A percentile compares a stretch with the other conserved stretches of the same genome.
These are phyloP conservation scores for Strigomonas galati DNA, from an alignment of 208 protist genomes.

Conservation along the genomic window DNA sequence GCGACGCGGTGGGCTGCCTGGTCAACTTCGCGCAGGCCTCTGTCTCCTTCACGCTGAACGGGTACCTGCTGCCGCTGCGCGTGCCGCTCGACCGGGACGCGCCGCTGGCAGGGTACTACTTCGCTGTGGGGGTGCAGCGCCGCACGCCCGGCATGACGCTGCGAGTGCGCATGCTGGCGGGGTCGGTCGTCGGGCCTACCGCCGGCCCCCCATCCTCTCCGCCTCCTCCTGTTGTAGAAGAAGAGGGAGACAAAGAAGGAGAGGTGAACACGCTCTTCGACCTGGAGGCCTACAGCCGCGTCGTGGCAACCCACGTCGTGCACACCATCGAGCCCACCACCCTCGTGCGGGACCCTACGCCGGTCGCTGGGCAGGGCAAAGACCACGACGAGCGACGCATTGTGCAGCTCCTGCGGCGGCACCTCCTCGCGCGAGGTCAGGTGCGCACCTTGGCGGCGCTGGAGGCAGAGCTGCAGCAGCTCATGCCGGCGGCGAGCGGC, in stretches of 20 bases:
- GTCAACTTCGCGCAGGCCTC: constrained; percentile 59
- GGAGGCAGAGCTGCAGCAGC: constrained; percentile 33
- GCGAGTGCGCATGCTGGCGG: constrained; percentile 42
- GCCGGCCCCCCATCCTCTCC: neutral
- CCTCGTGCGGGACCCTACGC: neutral
- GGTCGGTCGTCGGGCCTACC: constrained; percentile 3
- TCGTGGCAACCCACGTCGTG: neutral
- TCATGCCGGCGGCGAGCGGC: constrained; percentile 10
- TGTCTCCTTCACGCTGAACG: constrained; percentile 71
- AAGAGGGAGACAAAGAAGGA: too few species aligned
- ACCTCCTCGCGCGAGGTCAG: constrained; percentile 52
- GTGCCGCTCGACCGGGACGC: constrained; percentile 16
- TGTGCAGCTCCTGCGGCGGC: constrained; percentile 33
- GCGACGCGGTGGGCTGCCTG: constrained; percentile 64
- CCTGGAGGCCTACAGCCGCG: constrained; percentile 9
- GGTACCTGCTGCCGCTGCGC: constrained; percentile 26
- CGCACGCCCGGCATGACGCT: constrained; percentile 23
- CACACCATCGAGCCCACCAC: neutral
- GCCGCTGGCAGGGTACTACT: constrained; percentile 31
- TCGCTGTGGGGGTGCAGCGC: constrained; percentile 59
- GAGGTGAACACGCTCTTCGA: neutral
- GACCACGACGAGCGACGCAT: neutral
- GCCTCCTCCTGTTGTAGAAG: too few species aligned
- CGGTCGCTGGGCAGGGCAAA: too few species aligned
- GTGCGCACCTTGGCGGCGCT: constrained; percentile 31